Evolutionary conservation across 768 basidiomycete genomes (phyloP).

Genomic region (Astraeus odoratus): DNA sequence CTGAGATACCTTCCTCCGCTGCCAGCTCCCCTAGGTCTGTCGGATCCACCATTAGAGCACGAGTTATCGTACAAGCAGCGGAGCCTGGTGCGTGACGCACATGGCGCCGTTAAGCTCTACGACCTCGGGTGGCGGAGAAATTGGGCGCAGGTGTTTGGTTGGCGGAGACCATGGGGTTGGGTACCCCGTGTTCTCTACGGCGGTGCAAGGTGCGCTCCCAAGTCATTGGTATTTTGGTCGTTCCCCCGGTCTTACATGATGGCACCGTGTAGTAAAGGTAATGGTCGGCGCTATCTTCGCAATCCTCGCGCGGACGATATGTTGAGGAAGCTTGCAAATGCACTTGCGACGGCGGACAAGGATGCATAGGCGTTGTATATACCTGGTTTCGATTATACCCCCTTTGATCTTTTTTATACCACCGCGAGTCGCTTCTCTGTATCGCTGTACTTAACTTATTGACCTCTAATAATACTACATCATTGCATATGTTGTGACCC

Average conservation of each 20-base stretch:
- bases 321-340: constrained; percentile 56
- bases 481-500: too few relatives aligned
- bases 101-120: constrained; percentile 55
- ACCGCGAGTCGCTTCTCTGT: too few relatives aligned
- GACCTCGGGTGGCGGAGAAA: constrained; percentile 71
- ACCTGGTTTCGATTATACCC: not conserved
- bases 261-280: constrained; percentile 42
- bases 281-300: constrained; percentile 61
- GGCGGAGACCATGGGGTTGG: constrained; percentile 46
- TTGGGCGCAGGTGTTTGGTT: constrained; percentile 63
- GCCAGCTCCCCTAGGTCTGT: constrained; percentile 42
- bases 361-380: constrained; percentile 25
- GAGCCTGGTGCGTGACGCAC: constrained; percentile 55
- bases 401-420: not conserved
- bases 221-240: not conserved
- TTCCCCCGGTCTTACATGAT: not conserved
- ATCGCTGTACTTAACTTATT: not conserved
- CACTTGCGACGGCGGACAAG: constrained; percentile 53
- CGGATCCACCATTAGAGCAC: constrained; percentile 65
- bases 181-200: constrained; percentile 49
- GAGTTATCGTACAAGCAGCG: constrained; percentile 64
- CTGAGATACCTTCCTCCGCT: constrained; percentile 64
- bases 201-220: constrained; percentile 52
- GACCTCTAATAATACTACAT: not conserved
- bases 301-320: constrained; percentile 63